Evolutionary conservation across 768 basidiomycete genomes (phyloP), one percentile per base, ranked within the genome.

Genomic region (Hypholoma fasciculare): DNA sequence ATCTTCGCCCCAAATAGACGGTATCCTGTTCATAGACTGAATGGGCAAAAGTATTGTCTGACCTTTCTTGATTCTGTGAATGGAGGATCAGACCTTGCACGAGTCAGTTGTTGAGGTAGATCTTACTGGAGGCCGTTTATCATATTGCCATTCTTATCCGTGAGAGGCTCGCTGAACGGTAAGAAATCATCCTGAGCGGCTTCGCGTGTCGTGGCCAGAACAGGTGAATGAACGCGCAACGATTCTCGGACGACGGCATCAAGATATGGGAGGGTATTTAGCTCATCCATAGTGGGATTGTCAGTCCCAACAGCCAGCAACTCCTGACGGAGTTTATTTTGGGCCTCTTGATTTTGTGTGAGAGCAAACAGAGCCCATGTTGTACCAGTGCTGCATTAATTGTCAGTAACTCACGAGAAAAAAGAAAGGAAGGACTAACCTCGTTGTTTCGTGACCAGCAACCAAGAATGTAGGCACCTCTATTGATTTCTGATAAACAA

Each of bases 211-310:
- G 77, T 78, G 14, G 61, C 61, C 0, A 78, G 70, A 2, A 88
- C 78, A 0, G 86, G 85, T 0, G 84, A 52, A 59, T 88, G 76
- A 0, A 86, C 44, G 0, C 88, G 80, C 56, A 89, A 67, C 0
- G 79, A 81, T 70, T 89, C 88, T 8, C 82, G 78, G 2, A 87
- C 76, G 9, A 88, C 79, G 16, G 74, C 75, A 58, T 90, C 90
- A 20, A 92, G 83, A 63, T 89, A 90, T 0, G 86, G 80, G 3
- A 94, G 75, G 3, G 79, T 73, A 53, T 82, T 80, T 1, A 92
- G 77, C 37, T 86, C 79, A 30, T 92, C 89, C 85, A 90, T 89
- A 4, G 79, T 77, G 1, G 89, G 89, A 0, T 71, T 81, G 8
- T 88, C 83, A 0, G 82, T 85, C 0, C 75, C 64, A 12, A 86